Evolutionary conservation across 805 yeast species (phyloP), one percentile per base, ranked within the genome.

Genomic region (Zygosaccharomyces siamensis): DNA sequence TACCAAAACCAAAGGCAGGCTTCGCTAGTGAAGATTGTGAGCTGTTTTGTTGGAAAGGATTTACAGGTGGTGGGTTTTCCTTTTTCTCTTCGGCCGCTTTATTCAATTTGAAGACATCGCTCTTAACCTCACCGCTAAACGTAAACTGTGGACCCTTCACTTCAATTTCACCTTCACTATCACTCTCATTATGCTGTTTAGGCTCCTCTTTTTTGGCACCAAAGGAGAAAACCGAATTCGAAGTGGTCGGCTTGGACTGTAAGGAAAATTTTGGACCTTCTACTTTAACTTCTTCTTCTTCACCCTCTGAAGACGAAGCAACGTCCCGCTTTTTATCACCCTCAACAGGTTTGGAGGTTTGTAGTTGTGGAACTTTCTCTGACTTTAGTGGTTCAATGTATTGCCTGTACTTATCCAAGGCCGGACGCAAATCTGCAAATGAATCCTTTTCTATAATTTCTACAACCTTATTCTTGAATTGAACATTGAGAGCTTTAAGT

Each of bases 201-300:
- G 59, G 45, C 2, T 55, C 54, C 36, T 46, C 45, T 33, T 55
- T 55, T 35, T 60, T 61, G 16, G 60, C 52, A 27, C 69, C 64
- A 49, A 80, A 74, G 26, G 73, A 70, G 62, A 80, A 80, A 5
- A 76, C 78, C n/a, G 80, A 72, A 48, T 73, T 71, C 3, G 71
- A 70, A 2, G 78, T 72, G 3, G 74, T 74, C 46, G 83, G 83
- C 26, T 75, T 72, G 26, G 70, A 59, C 12, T 61, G 63, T 27
- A 78, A 53, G 7, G 73, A 75, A 62, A 87, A 87, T 11, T 73
- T 67, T 18, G 95, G 95, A 1, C 95, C 95, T 64, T 86, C 79
- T 26, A 84, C 76, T 61, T 81, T 83, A 23, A 82, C 66, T 32
- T 81, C 86, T 18, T 81, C 86, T 18, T 81, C 80, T 30, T 81